These are phyloP conservation scores for Neurospora tetrasperma DNA, from an alignment of 495 filamentous ascomycete species.

Conservation along the genomic window DNA sequence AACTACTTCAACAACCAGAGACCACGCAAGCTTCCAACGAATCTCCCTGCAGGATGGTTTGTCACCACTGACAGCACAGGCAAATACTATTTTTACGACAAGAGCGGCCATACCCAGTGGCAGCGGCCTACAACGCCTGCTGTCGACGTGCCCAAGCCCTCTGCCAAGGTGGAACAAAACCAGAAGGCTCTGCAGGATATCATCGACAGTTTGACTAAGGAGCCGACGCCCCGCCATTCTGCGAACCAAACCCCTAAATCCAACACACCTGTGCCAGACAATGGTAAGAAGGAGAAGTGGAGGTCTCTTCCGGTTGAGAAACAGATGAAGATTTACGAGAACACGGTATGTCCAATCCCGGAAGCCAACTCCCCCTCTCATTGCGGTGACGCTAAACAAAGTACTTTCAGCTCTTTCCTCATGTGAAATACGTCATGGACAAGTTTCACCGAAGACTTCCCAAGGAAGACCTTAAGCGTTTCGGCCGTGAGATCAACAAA, in stretches of 20 bases:
- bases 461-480: constrained; percentile 77
- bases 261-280: constrained; percentile 45
- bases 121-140: constrained; percentile 59
- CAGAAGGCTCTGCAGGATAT: constrained; percentile 62
- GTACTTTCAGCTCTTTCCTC: constrained; percentile 56
- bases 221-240: constrained; percentile 34
- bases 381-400: constrained; percentile 16
- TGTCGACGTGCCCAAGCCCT: constrained; percentile 49
- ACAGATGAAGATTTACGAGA: constrained; percentile 86
- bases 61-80: constrained; percentile 53
- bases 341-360: constrained; percentile 51
- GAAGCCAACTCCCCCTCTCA: not conserved
- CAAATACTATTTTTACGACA: constrained; percentile 70
- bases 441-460: constrained; percentile 78
- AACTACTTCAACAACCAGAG: constrained; percentile 50
- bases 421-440: constrained; percentile 74
- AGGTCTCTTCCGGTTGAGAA: constrained; percentile 67
- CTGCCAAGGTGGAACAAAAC: constrained; percentile 47
- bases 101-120: constrained; percentile 69
- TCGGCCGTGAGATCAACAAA: constrained; percentile 77
- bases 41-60: constrained; percentile 76
- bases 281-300: constrained; percentile 72
- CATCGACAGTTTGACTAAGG: constrained; percentile 72
- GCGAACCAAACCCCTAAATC: constrained; percentile 55
- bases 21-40: constrained; percentile 41